Base-by-base conservation (phyloP, 2,329 filamentous ascomycete genomes). In the Fusarium cicatricum region DNA sequence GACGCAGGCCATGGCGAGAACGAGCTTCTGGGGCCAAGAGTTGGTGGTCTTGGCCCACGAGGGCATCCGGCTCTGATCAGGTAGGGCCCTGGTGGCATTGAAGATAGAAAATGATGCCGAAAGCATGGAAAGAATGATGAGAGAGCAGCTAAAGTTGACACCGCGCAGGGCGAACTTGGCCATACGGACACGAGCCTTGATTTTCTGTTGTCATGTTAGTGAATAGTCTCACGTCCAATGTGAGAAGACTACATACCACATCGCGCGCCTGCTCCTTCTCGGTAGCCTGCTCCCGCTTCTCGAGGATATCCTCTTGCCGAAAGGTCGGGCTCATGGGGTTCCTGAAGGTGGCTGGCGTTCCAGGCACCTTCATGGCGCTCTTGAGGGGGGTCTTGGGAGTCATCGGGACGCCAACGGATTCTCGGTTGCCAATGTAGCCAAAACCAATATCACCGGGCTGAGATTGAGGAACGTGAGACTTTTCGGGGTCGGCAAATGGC, bases 131-230 rank as follows among this genome's bases (percentile, higher is more conserved):
- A 99, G 84, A 64, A 99, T 91, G 72, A 99, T 97, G 57, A 98
- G 83, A 74, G 91, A 94, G 82, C 95, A 99, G 75, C 91, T 92
- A 76, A 99, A 98, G 82, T 94, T 97, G 78, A 98, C 90, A 52
- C 92, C 90, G 64, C 95, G 90, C n/a, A 99, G 87, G 60, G 96
- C 86, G 68, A 98, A 89, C 80, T 99, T 99, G 66, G 94, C 95
- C 76, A 98, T 83, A 40, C 95, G 88, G 29, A 98, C 93, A 65
- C 92, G 87, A 31, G 89, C 89, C 80, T 97, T 98, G 74, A 96
- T 86, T 89, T 90, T 96, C 94, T 97, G 72, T 40, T 54, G 7
- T 50, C 21, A 36, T 65, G 67, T 76, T 67, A 73, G 67, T 70
- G 41, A 38, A 19, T 36, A 43, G 33, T 19, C 41, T 31, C 28